Evolutionary conservation across 192 early-diverging fungal genomes (phyloP), one percentile per base, ranked within the genome.

Genomic region (Pilobolus umbonatus): DNA sequence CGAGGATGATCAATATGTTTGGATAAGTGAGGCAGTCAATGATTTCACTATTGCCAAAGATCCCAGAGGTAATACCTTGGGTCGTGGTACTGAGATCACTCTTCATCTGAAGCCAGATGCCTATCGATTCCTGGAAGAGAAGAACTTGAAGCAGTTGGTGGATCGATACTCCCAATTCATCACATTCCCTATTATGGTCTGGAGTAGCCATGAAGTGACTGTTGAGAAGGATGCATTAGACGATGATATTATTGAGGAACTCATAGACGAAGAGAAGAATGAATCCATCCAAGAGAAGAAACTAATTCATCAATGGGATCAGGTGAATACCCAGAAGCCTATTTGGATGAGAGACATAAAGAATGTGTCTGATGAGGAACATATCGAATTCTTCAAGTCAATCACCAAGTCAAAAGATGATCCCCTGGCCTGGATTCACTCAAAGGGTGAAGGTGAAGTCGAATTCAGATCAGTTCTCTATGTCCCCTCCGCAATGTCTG

Each of bases 81-180:
- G 88, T 30, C 91, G 95, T 61, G 97, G 97, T 31, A 98, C 97
- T 32, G 83, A 92, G 74, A 99, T 99, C 59, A 84, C 85, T 3
- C 78, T 99, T 50, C 80, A 88, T 67, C 70, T 99, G 60, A 98
- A 96, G 82, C 85, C 88, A 21, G 90, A 93, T 65, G 89, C 91
- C 26, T 49, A 80, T 6, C 86, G 91, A 63, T 97, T 85, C 67
- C 75, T 99, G 28, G 81, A 93, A 6, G 76, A 88, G 39, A 50
- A 59, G 10, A 79, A 54, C 45, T 79, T 99, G 39, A 66, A 84
- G 35, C 68, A 68, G 10, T 75, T 97, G 5, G 83, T 97, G 51
- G 68, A 80, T 44, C 93, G 89, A 69, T 94, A 98, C 80, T 92
- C 88, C 59, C 90, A 97, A 74, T 98, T 96, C 75, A 95, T 98